Conservation (phyloP, 805 yeast genomes). For the Teunomyces aglyptinius region DNA sequence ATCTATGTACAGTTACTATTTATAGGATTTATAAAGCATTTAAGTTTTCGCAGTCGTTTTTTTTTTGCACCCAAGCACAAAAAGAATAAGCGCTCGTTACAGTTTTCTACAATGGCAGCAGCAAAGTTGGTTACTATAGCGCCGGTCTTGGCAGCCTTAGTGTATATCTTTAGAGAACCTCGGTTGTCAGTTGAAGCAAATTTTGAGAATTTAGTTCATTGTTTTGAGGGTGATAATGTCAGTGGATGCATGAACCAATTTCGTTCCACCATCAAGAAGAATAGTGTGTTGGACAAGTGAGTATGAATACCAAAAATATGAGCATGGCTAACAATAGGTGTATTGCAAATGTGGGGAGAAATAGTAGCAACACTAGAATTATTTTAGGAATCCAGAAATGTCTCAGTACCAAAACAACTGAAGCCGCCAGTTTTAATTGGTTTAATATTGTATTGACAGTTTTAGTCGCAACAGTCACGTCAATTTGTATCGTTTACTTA, state of each 20-base stretch:
- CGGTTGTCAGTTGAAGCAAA: background rate
- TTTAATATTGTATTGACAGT: background rate
- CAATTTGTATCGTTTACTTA: background rate
- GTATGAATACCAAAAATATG: background rate
- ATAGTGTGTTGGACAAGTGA: background rate
- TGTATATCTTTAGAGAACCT: background rate
- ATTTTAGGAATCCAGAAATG: background rate
- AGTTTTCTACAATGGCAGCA: background rate
- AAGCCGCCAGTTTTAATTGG: background rate
- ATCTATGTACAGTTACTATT: conserved; percentile 2
- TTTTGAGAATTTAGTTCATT: background rate
- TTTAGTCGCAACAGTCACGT: background rate
- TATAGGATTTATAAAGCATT: background rate
- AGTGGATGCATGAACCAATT: background rate
- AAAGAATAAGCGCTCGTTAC: background rate
- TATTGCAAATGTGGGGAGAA: background rate
- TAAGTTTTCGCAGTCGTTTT: background rate
- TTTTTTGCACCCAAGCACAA: conserved; percentile 2
- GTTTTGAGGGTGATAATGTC: background rate
- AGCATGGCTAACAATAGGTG: background rate
- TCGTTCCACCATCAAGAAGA: background rate
- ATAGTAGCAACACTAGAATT: background rate
- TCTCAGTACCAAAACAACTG: background rate
- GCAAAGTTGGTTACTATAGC: background rate
- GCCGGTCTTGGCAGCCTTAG: background rate